Conservation (phyloP, 805 yeast species). For the Candida takata region DNA sequence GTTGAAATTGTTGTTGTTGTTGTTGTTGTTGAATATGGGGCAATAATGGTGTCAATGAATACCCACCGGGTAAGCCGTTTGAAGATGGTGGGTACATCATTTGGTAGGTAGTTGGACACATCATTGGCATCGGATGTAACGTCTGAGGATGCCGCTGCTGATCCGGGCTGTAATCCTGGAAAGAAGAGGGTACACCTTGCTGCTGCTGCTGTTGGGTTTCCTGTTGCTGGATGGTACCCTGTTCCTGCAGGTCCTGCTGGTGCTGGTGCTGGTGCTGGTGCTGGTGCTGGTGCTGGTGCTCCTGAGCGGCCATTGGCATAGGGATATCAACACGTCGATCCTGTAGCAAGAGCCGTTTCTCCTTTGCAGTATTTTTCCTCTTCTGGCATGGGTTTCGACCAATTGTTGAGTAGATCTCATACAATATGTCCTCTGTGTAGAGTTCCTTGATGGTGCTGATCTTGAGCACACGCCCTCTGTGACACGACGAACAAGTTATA, state of each 20-base stretch:
- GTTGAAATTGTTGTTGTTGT: too few relatives aligned
- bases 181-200: too few relatives aligned
- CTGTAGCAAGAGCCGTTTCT: slow-evolving; percentile 7
- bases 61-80: too few relatives aligned
- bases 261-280: not conserved
- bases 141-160: too few relatives aligned
- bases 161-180: too few relatives aligned
- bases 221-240: too few relatives aligned
- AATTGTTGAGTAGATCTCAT: slow-evolving; percentile 20
- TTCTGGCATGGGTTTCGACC: slow-evolving; percentile 20
- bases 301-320: not conserved
- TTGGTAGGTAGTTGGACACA: too few relatives aligned
- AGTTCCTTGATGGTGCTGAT: slow-evolving; percentile 16
- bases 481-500: slow-evolving; percentile 24
- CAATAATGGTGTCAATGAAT: too few relatives aligned
- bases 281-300: not conserved
- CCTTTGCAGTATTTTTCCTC: slow-evolving; percentile 18
- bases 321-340: not conserved
- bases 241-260: not conserved
- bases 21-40: too few relatives aligned
- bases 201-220: too few relatives aligned
- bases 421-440: slow-evolving; percentile 15
- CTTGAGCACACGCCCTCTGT: slow-evolving; percentile 23
- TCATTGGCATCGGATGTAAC: too few relatives aligned
- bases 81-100: too few relatives aligned